Evolutionary conservation across 2,329 filamentous ascomycete species (phyloP), one percentile per base, ranked within the genome.

Genomic region (Volutella citrinella): DNA sequence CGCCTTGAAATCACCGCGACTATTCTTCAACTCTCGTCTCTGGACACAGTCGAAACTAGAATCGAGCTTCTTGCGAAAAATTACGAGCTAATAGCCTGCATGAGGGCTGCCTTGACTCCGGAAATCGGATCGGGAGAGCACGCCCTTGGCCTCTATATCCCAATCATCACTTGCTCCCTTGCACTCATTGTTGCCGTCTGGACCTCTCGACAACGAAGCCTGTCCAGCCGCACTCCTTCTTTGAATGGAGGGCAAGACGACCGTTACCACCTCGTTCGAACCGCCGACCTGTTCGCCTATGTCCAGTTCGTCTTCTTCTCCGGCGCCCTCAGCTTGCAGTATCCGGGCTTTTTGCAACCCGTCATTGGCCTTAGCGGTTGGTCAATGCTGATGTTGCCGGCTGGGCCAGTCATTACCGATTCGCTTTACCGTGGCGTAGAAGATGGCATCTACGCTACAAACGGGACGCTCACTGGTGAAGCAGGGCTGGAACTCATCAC

Each of bases 261-360:
- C 25, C 37, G 16, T n/a, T n/a, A n/a, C n/a, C 47, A 52, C 11
- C 21, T 52, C 2, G 51, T 48, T 7, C 38, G 45, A 17, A 51
- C 58, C 4, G 53, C 50, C 10, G 48, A 88, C 52, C 88, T 83
- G 51, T 64, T 89, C 21, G 80, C 85, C 49, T 87, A 88, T 54
- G 74, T 89, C 10, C 84, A 89, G 51, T 88, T 87, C 52, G 70
- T 84, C 30, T 80, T 87, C 27, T 66, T 89, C 40, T 79, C 82
- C 0, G 83, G 82, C 5, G 76, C 78, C 11, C 65, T 89, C 29
- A 83, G 76, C n/a, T 60, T 89, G 32, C 72, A 76, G 26, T 87
- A 87, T 45, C 84, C 84, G 1, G 84, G 84, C 1, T 89, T 80
- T 51, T 84, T 81, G 42, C 82, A 86, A 45, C 84, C 84, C 1